phyloP scores from a whole-genome alignment of 768 basidiomycete genomes.

The Rhizopogon vesiculosus region DNA sequence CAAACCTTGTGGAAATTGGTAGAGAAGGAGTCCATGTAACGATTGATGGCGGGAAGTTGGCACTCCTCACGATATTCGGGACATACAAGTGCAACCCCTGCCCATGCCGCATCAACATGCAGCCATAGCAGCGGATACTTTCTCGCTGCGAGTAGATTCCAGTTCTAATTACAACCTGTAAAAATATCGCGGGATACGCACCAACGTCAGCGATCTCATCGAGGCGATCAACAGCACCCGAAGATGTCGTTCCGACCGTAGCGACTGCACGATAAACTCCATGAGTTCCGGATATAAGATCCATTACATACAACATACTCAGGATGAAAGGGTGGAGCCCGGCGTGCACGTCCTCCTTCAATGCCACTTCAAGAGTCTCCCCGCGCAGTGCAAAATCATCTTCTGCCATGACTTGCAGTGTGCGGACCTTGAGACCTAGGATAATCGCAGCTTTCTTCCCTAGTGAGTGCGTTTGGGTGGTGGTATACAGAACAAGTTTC shows the following conservation, averaged over 20 bases:
- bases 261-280: conserved; percentile 48
- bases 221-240: conserved; percentile 81
- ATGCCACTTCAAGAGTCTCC: conserved; percentile 45
- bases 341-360: conserved; percentile 57
- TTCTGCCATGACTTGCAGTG: conserved; percentile 58
- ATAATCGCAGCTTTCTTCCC: conserved; percentile 77
- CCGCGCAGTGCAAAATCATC: conserved; percentile 75
- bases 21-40: conserved; percentile 73
- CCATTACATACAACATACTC: conserved; percentile 35
- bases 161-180: not conserved
- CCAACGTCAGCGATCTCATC: conserved; percentile 69
- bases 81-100: conserved; percentile 75
- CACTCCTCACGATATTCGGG: conserved; percentile 68
- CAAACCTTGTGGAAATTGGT: conserved; percentile 88
- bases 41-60: conserved; percentile 68
- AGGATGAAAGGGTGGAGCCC: conserved; percentile 79
- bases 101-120: conserved; percentile 92
- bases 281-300: not conserved
- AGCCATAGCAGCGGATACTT: conserved; percentile 68
- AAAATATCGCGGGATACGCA: conserved; percentile 27
- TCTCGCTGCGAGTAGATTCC: conserved; percentile 37
- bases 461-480: conserved; percentile 75
- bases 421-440: conserved; percentile 69
- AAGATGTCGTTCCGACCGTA: conserved; percentile 89
- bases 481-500: conserved; percentile 43